Evolutionary conservation across 2,329 filamentous ascomycete species (phyloP).

Genomic region (Nakataea oryzae): DNA sequence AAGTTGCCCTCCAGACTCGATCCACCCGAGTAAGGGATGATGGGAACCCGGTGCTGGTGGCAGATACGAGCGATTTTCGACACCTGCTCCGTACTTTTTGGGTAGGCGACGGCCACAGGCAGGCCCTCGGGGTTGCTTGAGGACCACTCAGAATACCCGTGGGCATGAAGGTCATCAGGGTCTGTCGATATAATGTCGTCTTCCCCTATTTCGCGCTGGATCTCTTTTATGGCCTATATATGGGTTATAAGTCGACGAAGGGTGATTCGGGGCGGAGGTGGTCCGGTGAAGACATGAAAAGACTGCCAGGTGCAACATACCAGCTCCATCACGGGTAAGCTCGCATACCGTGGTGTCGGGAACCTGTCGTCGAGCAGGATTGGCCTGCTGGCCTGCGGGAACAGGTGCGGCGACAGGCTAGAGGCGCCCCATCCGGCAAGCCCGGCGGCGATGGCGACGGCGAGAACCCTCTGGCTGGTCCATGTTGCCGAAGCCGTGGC

Average conservation of each 20-base stretch:
- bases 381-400: constrained; percentile 7
- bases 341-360: constrained; percentile 25
- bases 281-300: not conserved
- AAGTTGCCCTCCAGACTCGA: constrained; percentile 86
- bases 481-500: constrained; percentile 22
- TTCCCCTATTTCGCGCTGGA: constrained; percentile 32
- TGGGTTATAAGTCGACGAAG: not conserved
- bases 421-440: constrained; percentile 26
- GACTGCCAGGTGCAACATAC: constrained; percentile 5
- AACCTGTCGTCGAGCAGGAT: constrained; percentile 17
- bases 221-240: constrained; percentile 43
- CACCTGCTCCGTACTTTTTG: constrained; percentile 49
- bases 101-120: constrained; percentile 55
- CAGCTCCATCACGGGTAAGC: constrained; percentile 21
- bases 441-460: constrained; percentile 26
- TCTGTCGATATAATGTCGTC: constrained; percentile 53
- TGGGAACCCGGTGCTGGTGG: constrained; percentile 68
- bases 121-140: constrained; percentile 48
- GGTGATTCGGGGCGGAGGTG: not conserved
- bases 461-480: constrained; percentile 22
- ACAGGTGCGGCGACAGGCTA: constrained; percentile 16
- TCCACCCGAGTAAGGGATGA: constrained; percentile 80
- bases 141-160: constrained; percentile 61
- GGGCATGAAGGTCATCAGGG: constrained; percentile 47
- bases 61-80: constrained; percentile 56